A percentile compares a stretch with the other conserved stretches of the same genome.
phyloP scores from a whole-genome alignment of 306 rosid genomes.

The Vigna unguiculata region DNA sequence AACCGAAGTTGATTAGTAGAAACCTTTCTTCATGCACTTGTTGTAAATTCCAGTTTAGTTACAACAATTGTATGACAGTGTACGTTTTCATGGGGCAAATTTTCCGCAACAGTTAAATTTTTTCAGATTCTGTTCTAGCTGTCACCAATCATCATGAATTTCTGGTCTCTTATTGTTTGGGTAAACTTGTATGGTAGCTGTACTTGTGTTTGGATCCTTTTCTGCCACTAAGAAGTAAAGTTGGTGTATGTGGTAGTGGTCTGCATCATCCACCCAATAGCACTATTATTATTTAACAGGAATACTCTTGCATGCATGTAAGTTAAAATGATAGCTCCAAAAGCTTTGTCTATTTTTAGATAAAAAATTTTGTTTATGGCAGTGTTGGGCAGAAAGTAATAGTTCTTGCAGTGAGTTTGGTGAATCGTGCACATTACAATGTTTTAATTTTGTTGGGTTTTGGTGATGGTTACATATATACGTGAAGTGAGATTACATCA shows the following conservation, averaged over 20 bases:
- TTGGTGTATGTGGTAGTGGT: conserved; percentile 37
- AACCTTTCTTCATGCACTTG: not conserved
- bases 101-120: not conserved
- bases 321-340: conserved; percentile 44
- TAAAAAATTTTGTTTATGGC: conserved; percentile 1
- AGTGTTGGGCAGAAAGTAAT: not conserved
- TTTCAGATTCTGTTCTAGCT: conserved; percentile 41
- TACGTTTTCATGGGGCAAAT: conserved; percentile 1
- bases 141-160: conserved; percentile 37
- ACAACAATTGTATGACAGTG: not conserved
- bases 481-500: conserved; percentile 48
- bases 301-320: conserved; percentile 23
- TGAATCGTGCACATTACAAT: conserved; percentile 16
- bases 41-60: conserved; percentile 6
- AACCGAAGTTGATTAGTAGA: not conserved
- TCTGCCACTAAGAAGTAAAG: conserved; percentile 44
- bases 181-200: conserved; percentile 49
- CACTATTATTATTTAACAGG: conserved; percentile 12
- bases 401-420: conserved; percentile 4
- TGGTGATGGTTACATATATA: conserved; percentile 28
- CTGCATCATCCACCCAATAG: conserved; percentile 41
- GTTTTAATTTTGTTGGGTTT: conserved; percentile 19
- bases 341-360: not conserved
- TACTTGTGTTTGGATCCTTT: conserved; percentile 37
- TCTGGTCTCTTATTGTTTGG: conserved; percentile 38